Base-by-base conservation (phyloP, 805 yeast genomes). In the Wickerhamiella occidentalis region DNA sequence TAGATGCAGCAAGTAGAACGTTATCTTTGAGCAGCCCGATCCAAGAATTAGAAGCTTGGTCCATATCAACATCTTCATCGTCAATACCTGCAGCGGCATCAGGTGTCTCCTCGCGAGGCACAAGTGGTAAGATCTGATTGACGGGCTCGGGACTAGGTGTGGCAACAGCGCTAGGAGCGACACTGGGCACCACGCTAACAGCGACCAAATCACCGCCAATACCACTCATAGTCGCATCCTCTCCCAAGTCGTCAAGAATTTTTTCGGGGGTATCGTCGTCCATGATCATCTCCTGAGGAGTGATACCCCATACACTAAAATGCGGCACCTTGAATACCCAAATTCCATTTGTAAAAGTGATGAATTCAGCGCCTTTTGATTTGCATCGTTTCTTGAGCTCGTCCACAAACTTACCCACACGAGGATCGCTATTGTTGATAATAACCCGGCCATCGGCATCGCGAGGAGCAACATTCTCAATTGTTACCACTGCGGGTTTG, bases 271-370 rank as follows among this genome's bases (percentile, higher is more conserved):
- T 61, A 26, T 54, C 58, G 12, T 58, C 61, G 13, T 56, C 58
- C 9, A 57, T 51, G 9, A 54, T 48, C 62, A 58, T 56, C 13
- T 58, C 58, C 6, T 56, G 55, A n/a, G 48, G 53, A n/a, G 57
- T 50, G 35, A 92, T 66, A 6, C 97, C 97, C 96, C 96, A 92
- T 5, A 84, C 77, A 68, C 95, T 86, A 60, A 92, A 92, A 68
- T 92, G 98, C 56, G 82, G 79, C 7, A 88, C 96, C 56, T 72
- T 76, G 65, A 85, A 87, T 1, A 81, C 78, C 86, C 88, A 87
- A 3, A 75, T 65, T 30, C 85, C 85, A 4, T 77, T 75, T 25
- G 79, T 71, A 3, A 87, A 87, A 3, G 87, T 80, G 12, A 88
- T 70, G 61, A 83, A 86, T 53, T 80, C 79, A 80, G 82, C 85